phyloP scores from a whole-genome alignment of 257 asterid genomes.

The Datura wrightii region DNA sequence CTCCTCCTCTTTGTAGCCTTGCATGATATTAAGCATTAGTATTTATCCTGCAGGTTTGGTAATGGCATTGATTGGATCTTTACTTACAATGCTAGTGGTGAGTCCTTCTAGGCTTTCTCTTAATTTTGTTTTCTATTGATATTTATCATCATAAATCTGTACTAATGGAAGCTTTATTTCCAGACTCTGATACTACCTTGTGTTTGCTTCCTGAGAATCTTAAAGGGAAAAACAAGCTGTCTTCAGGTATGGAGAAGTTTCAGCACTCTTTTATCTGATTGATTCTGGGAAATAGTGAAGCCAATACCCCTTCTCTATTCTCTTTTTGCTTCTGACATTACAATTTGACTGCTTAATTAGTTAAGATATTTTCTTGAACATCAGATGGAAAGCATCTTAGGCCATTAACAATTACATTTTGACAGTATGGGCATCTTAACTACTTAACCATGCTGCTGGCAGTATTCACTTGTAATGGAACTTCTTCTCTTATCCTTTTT shows the following conservation, averaged over 20 bases:
- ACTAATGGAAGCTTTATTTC: constrained; percentile 1
- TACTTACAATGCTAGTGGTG: constrained; percentile 85
- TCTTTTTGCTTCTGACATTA: neutral
- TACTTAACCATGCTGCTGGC: neutral
- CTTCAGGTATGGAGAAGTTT: constrained; percentile 54
- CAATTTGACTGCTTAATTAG: neutral
- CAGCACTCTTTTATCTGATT: constrained; percentile 15
- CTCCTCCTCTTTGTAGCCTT: constrained; percentile 8
- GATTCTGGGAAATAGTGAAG: neutral
- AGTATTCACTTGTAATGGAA: constrained; percentile 9
- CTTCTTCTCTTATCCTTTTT: constrained; percentile 14
- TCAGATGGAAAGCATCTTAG: neutral
- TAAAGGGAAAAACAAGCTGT: constrained; percentile 52
- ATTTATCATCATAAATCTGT: constrained; percentile 16
- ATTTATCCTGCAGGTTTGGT: constrained; percentile 56
- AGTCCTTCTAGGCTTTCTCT: constrained; percentile 37
- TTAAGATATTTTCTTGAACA: constrained; percentile 7
- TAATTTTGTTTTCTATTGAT: neutral
- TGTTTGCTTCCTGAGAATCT: constrained; percentile 79
- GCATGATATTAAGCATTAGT: constrained; percentile 1
- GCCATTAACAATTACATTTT: neutral
- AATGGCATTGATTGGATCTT: constrained; percentile 77
- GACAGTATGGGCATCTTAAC: neutral
- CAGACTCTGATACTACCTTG: constrained; percentile 86
- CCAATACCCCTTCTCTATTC: neutral